A percentile compares a stretch with the other conserved stretches of the same genome.
Evolutionary conservation across 495 filamentous ascomycete genomes (phyloP).

Genomic region (Penicillium paradoxum): DNA sequence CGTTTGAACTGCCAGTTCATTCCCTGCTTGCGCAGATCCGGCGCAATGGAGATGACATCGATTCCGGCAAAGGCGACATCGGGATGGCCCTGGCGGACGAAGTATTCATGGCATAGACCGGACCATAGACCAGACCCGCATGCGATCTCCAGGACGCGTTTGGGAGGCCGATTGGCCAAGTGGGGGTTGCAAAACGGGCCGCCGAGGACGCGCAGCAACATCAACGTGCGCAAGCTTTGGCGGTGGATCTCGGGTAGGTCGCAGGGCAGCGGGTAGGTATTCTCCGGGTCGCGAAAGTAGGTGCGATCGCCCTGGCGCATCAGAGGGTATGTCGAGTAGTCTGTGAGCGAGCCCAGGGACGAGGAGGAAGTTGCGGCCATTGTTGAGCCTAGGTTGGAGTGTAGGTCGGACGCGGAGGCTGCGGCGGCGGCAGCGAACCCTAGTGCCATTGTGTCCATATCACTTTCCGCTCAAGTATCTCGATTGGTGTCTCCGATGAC

Average conservation of each 20-base stretch:
- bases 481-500: constrained; percentile 16
- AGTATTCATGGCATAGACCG: constrained; percentile 73
- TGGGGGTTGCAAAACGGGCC: constrained; percentile 70
- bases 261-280: constrained; percentile 79
- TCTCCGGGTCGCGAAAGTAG: constrained; percentile 70
- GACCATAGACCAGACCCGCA: constrained; percentile 92
- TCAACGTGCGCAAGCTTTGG: constrained; percentile 77
- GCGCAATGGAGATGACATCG: constrained; percentile 73
- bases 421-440: constrained; percentile 28
- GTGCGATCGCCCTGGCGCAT: constrained; percentile 69
- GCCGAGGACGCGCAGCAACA: constrained; percentile 76
- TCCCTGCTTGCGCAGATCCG: constrained; percentile 65
- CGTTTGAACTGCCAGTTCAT: constrained; percentile 86
- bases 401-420: constrained; percentile 36
- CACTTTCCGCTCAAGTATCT: constrained; percentile 18
- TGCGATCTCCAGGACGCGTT: constrained; percentile 76
- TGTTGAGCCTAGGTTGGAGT: constrained; percentile 37
- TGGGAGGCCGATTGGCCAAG: constrained; percentile 59
- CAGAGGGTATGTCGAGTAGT: constrained; percentile 57
- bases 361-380: constrained; percentile 38
- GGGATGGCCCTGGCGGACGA: constrained; percentile 55
- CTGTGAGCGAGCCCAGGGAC: constrained; percentile 34
- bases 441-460: constrained; percentile 35
- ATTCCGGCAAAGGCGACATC: constrained; percentile 74
- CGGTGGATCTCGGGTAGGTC: constrained; percentile 84